A percentile compares a stretch with the other conserved stretches of the same genome.
These are phyloP conservation scores for Cladosporium sp. DNA, from an alignment of 2,329 filamentous ascomycete species.

Conservation along the genomic window DNA sequence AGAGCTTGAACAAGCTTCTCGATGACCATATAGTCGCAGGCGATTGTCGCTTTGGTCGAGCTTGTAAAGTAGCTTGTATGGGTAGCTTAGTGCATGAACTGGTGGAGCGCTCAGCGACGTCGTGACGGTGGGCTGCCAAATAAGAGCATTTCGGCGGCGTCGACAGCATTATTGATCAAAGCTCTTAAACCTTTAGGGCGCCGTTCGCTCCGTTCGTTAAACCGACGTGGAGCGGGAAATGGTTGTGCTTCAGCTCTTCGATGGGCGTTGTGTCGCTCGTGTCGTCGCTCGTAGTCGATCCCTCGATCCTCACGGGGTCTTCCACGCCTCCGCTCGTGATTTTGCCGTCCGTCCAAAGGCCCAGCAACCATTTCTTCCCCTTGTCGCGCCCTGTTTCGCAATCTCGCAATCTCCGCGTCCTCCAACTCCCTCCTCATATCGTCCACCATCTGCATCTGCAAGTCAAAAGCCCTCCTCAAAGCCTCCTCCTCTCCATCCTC, in stretches of 20 bases:
- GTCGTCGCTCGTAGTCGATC: neutral
- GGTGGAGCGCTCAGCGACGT: neutral
- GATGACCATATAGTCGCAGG: neutral
- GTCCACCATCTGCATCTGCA: constrained; percentile 14
- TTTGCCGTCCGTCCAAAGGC: neutral
- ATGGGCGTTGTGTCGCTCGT: neutral
- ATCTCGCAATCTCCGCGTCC: neutral
- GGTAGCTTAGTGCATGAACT: neutral
- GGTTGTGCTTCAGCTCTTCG: neutral
- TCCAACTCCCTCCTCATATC: constrained; percentile 3
- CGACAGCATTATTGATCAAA: neutral
- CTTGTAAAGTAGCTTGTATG: neutral
- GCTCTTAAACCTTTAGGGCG: neutral
- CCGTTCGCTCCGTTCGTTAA: neutral
- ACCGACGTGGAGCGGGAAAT: neutral
- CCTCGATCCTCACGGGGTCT: neutral
- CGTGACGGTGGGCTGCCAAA: neutral
- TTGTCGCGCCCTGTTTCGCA: neutral
- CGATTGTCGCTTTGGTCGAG: neutral
- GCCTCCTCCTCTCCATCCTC: neutral
- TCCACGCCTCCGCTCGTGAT: neutral
- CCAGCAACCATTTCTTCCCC: neutral
- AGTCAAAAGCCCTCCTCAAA: constrained; percentile 6
- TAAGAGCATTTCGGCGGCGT: neutral
- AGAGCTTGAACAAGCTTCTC: neutral